Evolutionary conservation across 257 asterid species (phyloP).

Genomic region (Capsicum baccatum): DNA sequence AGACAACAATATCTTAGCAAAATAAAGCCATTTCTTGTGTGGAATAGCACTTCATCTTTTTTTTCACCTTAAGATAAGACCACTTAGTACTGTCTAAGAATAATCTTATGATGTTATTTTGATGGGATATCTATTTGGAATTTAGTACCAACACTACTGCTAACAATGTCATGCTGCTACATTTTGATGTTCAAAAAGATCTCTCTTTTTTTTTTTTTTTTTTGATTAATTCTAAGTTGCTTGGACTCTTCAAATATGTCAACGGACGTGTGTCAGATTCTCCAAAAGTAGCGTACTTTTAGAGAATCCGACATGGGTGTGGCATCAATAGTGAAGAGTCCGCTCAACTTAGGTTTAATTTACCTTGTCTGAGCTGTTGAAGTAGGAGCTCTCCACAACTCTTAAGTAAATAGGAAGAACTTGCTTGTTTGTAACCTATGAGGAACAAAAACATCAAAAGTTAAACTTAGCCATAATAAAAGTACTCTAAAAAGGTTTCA

Average conservation of each 20-base stretch:
- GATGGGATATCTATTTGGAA: slow-evolving; percentile 40
- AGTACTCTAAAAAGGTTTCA: not conserved
- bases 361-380: slow-evolving; percentile 97
- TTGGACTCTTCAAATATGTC: too few species aligned
- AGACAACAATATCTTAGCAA: slow-evolving; percentile 57
- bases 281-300: too few species aligned
- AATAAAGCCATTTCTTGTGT: slow-evolving; percentile 43
- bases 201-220: not conserved
- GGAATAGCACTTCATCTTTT: slow-evolving; percentile 31
- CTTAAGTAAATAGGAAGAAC: slow-evolving; percentile 83
- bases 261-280: too few species aligned
- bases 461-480: slow-evolving; percentile 29
- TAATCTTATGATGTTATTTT: slow-evolving; percentile 35
- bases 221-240: too few species aligned
- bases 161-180: slow-evolving; percentile 29
- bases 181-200: not conserved
- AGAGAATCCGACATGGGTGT: too few species aligned
- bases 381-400: slow-evolving; percentile 91
- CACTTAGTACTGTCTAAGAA: slow-evolving; percentile 55
- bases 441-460: slow-evolving; percentile 29
- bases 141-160: slow-evolving; percentile 33
- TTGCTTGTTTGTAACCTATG: slow-evolving; percentile 83
- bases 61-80: slow-evolving; percentile 28
- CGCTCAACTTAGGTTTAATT: too few species aligned
- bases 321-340: too few species aligned